phyloP scores from a whole-genome alignment of 2,329 filamentous ascomycete genomes.

The Simplicillium sp. region DNA sequence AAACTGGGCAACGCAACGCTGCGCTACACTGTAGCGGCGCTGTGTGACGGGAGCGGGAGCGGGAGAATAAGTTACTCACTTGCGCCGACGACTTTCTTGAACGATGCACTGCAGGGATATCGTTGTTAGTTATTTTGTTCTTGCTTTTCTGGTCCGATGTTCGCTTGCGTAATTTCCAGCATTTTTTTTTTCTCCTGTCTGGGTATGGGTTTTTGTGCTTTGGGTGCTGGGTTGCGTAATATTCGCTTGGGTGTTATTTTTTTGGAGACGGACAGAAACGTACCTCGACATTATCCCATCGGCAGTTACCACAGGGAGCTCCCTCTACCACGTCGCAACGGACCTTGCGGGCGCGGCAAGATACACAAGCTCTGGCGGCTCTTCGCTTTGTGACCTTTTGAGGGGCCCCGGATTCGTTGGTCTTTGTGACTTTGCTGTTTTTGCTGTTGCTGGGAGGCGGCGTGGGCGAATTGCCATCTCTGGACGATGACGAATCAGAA shows the following conservation, averaged over 20 bases:
- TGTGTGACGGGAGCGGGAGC: conserved; percentile 1
- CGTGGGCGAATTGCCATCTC: conserved; percentile 18
- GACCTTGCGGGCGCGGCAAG: conserved; percentile 82
- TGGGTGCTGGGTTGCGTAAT: neutral
- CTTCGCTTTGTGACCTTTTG: conserved; percentile 61
- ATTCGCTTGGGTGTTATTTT: neutral
- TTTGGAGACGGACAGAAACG: no score
- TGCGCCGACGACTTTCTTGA: conserved; percentile 75
- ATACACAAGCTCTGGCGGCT: conserved; percentile 85
- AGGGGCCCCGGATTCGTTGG: conserved; percentile 18
- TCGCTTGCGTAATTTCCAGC: no score
- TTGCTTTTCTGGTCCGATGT: neutral
- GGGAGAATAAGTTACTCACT: conserved; percentile 44
- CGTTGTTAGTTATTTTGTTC: neutral
- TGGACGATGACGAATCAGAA: conserved; percentile 4
- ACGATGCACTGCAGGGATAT: conserved; percentile 45
- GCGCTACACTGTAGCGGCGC: neutral
- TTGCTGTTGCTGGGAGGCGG: conserved; percentile 15
- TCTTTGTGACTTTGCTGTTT: conserved; percentile 7
- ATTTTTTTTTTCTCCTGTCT: conserved; percentile 1
- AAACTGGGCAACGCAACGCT: neutral
- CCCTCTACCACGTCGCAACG: conserved; percentile 89
- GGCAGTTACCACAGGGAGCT: conserved; percentile 79
- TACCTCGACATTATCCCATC: conserved; percentile 64
- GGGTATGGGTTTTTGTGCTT: neutral